Base-by-base conservation (phyloP, 83 land plant species). In the Thuja plicata region DNA sequence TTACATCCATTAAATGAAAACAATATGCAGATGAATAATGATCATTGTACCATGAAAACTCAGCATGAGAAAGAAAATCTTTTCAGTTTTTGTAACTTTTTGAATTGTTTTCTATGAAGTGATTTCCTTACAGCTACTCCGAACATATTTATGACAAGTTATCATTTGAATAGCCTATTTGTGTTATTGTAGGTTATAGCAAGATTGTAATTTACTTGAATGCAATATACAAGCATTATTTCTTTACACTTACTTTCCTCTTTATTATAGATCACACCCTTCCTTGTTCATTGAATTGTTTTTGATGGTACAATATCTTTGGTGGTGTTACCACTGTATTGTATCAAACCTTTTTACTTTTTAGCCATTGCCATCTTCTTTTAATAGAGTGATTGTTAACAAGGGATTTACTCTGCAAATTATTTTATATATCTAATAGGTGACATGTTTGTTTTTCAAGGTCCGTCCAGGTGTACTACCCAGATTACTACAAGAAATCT, bases 401-500 rank as follows among this genome's bases (percentile, higher is more conserved):
- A 66, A 5, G 34, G 85, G 30, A 1, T 82, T 82, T 37, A 3
- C 15, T 0, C 0, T 27, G 85, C 85, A 82, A 82, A 27, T 82
- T 45, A 13, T 82, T 2, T 30, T 12, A 82, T 46, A 32, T 38
- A n/a, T 82, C 85, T 82, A 46, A 82, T 54, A 3, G 52, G 79
- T 37, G 48, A n/a, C 79, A 62, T 87, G 24, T 38, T 60, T 86
- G 70, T 24, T 10, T 87, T 57, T 74, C 41, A 87, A 96, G 99
- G 95, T 95, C 38, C 93, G 97, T 71, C 95, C 91, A 90, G 99
- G 99, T 73, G 94, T 98, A 19, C 91, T 98, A 79, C 99, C 99
- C 55, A 94, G 99, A 85, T 86, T 98, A 57, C 66, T 98, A 77
- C 93, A 94, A 73, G 99, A 98, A 89, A 97, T 98, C 88, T 89